These are phyloP conservation scores for Falciphora oryzae DNA, from an alignment of 2,329 filamentous ascomycete genomes.

Conservation along the genomic window DNA sequence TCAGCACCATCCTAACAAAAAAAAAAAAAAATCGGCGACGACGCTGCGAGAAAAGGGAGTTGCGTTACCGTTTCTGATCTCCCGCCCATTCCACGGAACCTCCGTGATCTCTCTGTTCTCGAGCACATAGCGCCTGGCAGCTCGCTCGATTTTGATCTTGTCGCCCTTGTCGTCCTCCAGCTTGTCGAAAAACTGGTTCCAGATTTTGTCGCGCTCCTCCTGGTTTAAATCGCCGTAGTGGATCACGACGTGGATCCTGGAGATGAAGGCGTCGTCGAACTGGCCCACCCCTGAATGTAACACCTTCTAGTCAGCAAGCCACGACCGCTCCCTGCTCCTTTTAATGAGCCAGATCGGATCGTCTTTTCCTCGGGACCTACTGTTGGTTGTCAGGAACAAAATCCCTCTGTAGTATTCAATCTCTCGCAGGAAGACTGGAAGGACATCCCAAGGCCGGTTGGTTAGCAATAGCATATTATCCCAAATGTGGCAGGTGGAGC, in stretches of 20 bases:
- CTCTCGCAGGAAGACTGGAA: constrained; percentile 18
- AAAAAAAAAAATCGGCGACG: no score
- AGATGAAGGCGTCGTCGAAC: constrained; percentile 30
- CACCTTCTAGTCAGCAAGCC: no score
- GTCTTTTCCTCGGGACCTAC: no score
- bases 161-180: constrained; percentile 9
- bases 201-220: constrained; percentile 8
- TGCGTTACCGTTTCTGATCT: constrained; percentile 21
- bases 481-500: not conserved
- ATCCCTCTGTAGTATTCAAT: constrained; percentile 20
- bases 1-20: no score
- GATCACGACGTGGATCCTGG: constrained; percentile 15
- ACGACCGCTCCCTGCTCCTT: no score
- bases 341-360: no score
- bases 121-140: constrained; percentile 10
- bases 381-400: constrained; percentile 19
- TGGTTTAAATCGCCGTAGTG: constrained; percentile 12
- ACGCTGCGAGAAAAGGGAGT: no score
- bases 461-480: not conserved
- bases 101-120: not conserved
- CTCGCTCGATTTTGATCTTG: constrained; percentile 4
- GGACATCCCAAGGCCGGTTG: no score
- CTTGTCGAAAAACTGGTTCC: constrained; percentile 12
- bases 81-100: constrained; percentile 19
- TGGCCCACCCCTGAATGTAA: constrained; percentile 26